Evolutionary conservation across 2,329 filamentous ascomycete genomes (phyloP).

Genomic region (Clonostachys rhizophaga): DNA sequence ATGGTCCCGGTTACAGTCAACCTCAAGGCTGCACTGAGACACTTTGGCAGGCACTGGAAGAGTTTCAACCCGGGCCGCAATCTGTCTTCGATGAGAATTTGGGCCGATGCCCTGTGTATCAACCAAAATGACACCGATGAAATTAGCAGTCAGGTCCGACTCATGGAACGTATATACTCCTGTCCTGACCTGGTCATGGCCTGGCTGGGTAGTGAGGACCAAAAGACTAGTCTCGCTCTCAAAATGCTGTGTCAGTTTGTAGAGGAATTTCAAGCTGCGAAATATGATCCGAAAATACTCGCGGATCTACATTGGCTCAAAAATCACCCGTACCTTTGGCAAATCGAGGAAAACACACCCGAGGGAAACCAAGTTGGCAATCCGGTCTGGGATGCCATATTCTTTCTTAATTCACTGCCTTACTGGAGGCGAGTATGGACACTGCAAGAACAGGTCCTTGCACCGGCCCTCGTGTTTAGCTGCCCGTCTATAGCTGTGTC

Average conservation of each 20-base stretch:
- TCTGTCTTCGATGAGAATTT: background rate
- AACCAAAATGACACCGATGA: background rate
- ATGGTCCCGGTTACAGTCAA: background rate
- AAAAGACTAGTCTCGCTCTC: background rate
- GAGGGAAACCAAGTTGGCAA: no score
- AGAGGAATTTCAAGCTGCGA: background rate
- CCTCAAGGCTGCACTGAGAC: background rate
- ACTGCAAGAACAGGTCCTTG: background rate
- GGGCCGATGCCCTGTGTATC: background rate
- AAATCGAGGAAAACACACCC: background rate
- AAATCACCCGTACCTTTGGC: background rate
- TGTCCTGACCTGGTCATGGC: background rate
- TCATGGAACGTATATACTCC: background rate
- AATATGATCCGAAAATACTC: background rate
- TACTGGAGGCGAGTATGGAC: background rate
- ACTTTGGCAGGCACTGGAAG: background rate
- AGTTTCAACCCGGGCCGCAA: background rate
- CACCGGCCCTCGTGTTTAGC: background rate
- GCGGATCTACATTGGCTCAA: background rate
- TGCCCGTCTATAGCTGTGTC: background rate
- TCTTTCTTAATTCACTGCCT: background rate
- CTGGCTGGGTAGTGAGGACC: background rate
- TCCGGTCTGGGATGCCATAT: background rate
- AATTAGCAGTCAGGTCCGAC: background rate
- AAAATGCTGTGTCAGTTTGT: background rate